Percentiles rank a stretch among this genome's conserved stretches.
Evolutionary conservation across 1,284 basidiomycete species (phyloP).

Genomic region (Fistulinella cinereoalba): DNA sequence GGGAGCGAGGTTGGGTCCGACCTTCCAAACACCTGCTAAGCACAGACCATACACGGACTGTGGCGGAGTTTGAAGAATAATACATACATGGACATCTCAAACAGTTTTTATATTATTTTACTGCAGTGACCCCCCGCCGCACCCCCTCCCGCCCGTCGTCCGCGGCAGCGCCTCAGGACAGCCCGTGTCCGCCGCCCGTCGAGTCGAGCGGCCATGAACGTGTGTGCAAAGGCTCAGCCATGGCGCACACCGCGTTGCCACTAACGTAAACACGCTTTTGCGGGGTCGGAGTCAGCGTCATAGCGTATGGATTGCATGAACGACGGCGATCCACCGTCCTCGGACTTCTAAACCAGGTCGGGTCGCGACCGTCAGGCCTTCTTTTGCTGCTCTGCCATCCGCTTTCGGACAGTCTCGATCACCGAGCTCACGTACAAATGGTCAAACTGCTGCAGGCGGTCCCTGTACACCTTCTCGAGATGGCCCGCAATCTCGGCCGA

Average conservation of each 20-base stretch:
- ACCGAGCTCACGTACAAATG: conserved; percentile 36
- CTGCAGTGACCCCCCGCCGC: not conserved
- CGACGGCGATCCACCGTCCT: no score
- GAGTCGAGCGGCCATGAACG: conserved; percentile 17
- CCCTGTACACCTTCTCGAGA: conserved; percentile 27
- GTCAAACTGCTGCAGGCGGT: conserved; percentile 35
- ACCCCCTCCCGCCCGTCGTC: not conserved
- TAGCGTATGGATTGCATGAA: conserved; percentile 1
- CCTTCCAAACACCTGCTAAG: conserved; percentile 39
- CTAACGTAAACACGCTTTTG: no score
- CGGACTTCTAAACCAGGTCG: conserved; percentile 24
- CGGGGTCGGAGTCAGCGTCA: no score
- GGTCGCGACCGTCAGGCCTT: conserved; percentile 19
- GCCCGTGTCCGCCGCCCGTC: not conserved
- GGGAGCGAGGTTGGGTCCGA: conserved; percentile 41
- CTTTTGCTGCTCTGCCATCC: conserved; percentile 34
- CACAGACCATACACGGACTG: conserved; percentile 38
- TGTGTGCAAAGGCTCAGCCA: conserved; percentile 27
- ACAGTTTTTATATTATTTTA: conserved; percentile 25
- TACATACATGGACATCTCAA: conserved; percentile 11
- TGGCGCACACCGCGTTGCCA: no score
- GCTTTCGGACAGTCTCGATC: conserved; percentile 33
- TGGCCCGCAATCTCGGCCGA: conserved; percentile 28
- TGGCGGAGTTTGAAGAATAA: conserved; percentile 30
- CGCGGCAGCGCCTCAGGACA: not conserved